These are phyloP conservation scores for Hanseniaspora valbyensis DNA, from an alignment of 805 yeast genomes.

Conservation along the genomic window DNA sequence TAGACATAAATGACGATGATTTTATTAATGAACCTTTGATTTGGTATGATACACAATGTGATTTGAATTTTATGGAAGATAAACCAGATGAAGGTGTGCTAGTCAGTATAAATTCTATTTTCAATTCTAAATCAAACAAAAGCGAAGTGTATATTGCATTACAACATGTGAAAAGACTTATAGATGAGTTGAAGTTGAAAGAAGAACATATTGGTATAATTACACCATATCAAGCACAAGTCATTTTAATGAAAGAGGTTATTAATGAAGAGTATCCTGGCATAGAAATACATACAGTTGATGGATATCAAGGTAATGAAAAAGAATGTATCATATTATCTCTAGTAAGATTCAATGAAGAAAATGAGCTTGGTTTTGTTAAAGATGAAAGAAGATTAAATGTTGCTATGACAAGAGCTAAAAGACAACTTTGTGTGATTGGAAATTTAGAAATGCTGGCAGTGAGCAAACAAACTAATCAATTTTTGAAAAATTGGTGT, in stretches of 20 bases:
- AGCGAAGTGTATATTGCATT: constrained; percentile 58
- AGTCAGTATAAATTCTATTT: constrained; percentile 14
- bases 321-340: constrained; percentile 75
- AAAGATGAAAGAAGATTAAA: constrained; percentile 69
- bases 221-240: constrained; percentile 87
- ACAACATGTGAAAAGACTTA: constrained; percentile 44
- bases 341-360: constrained; percentile 69
- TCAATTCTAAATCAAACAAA: constrained; percentile 59
- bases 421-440: constrained; percentile 69
- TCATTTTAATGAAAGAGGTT: constrained; percentile 42
- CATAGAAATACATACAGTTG: constrained; percentile 80
- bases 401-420: constrained; percentile 88
- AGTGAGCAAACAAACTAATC: constrained; percentile 25
- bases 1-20: constrained; percentile 39
- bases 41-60: constrained; percentile 94
- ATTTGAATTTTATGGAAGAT: constrained; percentile 54
- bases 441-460: constrained; percentile 73
- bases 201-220: constrained; percentile 65
- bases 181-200: constrained; percentile 39
- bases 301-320: constrained; percentile 95
- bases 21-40: constrained; percentile 47
- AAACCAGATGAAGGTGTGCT: constrained; percentile 16
- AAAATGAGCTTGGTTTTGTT: constrained; percentile 67
- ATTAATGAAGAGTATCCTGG: constrained; percentile 32
- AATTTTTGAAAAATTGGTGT: constrained; percentile 56